phyloP scores from a whole-genome alignment of 2,329 filamentous ascomycete species.

The Periconia digitata region DNA sequence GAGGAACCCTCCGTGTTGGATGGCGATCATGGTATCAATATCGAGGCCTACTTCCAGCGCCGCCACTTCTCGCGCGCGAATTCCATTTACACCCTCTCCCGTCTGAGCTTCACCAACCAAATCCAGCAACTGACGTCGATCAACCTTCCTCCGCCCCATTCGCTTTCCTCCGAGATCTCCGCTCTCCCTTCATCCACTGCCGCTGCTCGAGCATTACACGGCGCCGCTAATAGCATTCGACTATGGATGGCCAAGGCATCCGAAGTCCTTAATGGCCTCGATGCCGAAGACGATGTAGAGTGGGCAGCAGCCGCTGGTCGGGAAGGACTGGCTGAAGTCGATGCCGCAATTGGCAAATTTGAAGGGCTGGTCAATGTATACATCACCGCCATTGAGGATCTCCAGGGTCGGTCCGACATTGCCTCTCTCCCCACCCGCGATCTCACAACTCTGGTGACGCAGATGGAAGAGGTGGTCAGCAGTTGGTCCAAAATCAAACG shows the following conservation, averaged over 20 bases:
- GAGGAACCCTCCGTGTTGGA: conserved; percentile 36
- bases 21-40: conserved; percentile 48
- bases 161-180: conserved; percentile 78
- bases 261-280: conserved; percentile 83
- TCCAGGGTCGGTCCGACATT: conserved; percentile 80
- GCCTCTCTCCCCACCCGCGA: conserved; percentile 68
- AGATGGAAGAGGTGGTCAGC: conserved; percentile 84
- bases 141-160: conserved; percentile 80
- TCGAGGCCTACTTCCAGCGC: conserved; percentile 67
- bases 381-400: conserved; percentile 86
- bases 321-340: conserved; percentile 71
- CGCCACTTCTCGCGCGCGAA: conserved; percentile 63
- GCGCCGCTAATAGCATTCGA: conserved; percentile 87
- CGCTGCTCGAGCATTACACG: conserved; percentile 80
- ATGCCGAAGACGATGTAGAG: conserved; percentile 95
- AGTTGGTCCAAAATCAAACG: conserved; percentile 84
- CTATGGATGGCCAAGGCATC: conserved; percentile 92
- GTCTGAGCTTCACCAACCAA: conserved; percentile 90
- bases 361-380: conserved; percentile 90
- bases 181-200: conserved; percentile 81
- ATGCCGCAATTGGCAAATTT: conserved; percentile 76
- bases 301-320: conserved; percentile 90
- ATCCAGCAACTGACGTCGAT: conserved; percentile 89
- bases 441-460: conserved; percentile 72
- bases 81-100: conserved; percentile 91